Base-by-base conservation (phyloP, 805 yeast genomes). In the Priceomyces medius region DNA sequence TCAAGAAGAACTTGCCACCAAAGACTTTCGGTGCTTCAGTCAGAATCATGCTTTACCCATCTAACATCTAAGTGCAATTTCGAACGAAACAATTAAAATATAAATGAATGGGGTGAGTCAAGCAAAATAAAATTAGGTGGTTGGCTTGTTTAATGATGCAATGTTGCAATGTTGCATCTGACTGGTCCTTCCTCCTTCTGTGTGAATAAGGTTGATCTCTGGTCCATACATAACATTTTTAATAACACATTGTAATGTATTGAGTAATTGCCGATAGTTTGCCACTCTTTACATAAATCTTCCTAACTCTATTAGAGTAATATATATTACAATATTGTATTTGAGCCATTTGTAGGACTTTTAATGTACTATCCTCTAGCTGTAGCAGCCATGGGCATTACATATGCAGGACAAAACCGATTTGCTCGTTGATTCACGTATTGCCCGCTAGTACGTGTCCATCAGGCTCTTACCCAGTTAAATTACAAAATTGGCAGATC, bases 21-120 rank as follows among this genome's bases (percentile, higher is more conserved):
- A 90, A 91, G 87, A 89, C 98, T 64, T 91, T 93, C 74, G 99
- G 99, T 80, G 97, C 99, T 71, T 85, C 96, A 59, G 98, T 93
- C 73, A 88, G 99, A 83, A 83, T 93, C 81, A 89, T 93, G 96
- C 90, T 91, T 77, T 91, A 91, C 87, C 99, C 99, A 80, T 91
- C 98, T 60, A 90, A 85, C 96, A 93, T 91, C 88, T 91, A 91
- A 85, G 62, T 61, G 40, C 51, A 41, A 43, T 44, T 36, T 28
- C 34, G 39, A 28, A 23, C 31, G 26, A 31, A 29, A 31, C 35
- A 20, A 31, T 38, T 20, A 38, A 31, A 23, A 41, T 34, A 35
- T 35, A 24, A 33, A 35, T 21, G 38, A 35, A 29, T 21, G 38
- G 38, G 16, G 19, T 17, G 34, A 31, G 38, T 35, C 24, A 32